Base-by-base conservation (phyloP, 2,329 filamentous ascomycete genomes). In the Ramichloridium luteum region DNA sequence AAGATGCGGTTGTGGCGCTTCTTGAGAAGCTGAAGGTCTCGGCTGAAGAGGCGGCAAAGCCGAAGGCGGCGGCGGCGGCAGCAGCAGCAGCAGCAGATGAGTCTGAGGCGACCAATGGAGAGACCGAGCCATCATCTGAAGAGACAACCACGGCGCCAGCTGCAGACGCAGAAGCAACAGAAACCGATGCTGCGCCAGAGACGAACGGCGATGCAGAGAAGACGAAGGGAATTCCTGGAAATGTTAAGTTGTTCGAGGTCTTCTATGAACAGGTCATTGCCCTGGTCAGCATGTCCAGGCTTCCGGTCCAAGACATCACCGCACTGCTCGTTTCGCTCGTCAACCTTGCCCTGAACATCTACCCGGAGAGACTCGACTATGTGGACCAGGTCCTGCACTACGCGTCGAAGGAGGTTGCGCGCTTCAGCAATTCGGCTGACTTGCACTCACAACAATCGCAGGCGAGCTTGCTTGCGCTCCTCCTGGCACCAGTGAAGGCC, bases 211-310 rank as follows among this genome's bases (percentile, higher is more conserved):
- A 60, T 4, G 49, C 47, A 28, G 60, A 54, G 52, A 69, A 62
- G 48, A 55, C 53, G 14, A 60, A 63, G 30, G 66, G 72, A 13
- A 81, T 84, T 43, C 77, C 79, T 1, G 70, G 77, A 31, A 78
- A 84, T 48, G 76, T 93, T 36, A 88, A 83, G 58, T 72, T 98
- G 14, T 96, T 96, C 56, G 86, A 96, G 58, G 83, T 96, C 37
- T 98, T 96, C 67, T 93, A 96, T 51, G 79, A 85, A 31, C 90
- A 96, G 57, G 90, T 96, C 40, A 80, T 92, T 52, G 86, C 88
- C 49, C 66, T 98, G 31, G 86, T 96, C 40, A 88, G 85, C 58
- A 82, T 81, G 31, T 84, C 94, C 51, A 78, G 84, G 45, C 68
- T 98, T 31, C 80, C 86, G 1, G 88, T 98, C 43, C 85, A 93